A percentile compares a stretch with the other conserved stretches of the same genome.
Conservation (phyloP, 768 basidiomycete genomes). For the Mycena alexandri region DNA sequence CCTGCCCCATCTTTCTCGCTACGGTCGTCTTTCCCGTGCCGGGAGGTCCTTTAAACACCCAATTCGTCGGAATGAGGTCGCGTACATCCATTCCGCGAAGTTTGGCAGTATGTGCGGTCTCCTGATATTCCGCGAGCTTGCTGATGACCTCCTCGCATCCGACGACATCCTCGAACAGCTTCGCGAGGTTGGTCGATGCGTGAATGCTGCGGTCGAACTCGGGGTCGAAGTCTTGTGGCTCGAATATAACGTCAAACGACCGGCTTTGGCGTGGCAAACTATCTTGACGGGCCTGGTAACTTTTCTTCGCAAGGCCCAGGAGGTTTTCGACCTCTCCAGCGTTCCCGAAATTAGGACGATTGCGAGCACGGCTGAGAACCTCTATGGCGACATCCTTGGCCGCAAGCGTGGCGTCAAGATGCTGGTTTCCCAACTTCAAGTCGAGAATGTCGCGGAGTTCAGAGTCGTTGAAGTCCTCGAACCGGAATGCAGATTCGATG, state of each 20-base stretch:
- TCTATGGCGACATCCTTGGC: conserved; percentile 72
- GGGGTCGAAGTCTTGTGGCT: conserved; percentile 74
- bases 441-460: conserved; percentile 68
- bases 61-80: conserved; percentile 72
- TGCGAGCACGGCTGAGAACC: conserved; percentile 53
- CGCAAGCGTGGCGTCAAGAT: conserved; percentile 65
- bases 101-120: conserved; percentile 59
- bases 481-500: conserved; percentile 77
- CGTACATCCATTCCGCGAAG: conserved; percentile 56
- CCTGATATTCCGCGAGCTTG: conserved; percentile 66
- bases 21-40: conserved; percentile 68
- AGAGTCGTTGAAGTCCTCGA: conserved; percentile 70
- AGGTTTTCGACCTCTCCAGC: conserved; percentile 75
- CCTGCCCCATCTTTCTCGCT: conserved; percentile 64
- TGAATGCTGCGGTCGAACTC: conserved; percentile 64
- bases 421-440: conserved; percentile 67
- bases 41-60: conserved; percentile 83
- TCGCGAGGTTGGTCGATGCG: conserved; percentile 63
- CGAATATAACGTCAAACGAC: conserved; percentile 59
- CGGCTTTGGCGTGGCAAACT: conserved; percentile 38
- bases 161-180: conserved; percentile 73
- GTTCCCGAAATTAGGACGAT: conserved; percentile 75
- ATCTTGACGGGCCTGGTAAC: conserved; percentile 56
- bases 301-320: conserved; percentile 64
- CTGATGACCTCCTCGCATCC: conserved; percentile 68